Evolutionary conservation across 257 asterid genomes (phyloP).

Genomic region (Rehmannia glutinosa): DNA sequence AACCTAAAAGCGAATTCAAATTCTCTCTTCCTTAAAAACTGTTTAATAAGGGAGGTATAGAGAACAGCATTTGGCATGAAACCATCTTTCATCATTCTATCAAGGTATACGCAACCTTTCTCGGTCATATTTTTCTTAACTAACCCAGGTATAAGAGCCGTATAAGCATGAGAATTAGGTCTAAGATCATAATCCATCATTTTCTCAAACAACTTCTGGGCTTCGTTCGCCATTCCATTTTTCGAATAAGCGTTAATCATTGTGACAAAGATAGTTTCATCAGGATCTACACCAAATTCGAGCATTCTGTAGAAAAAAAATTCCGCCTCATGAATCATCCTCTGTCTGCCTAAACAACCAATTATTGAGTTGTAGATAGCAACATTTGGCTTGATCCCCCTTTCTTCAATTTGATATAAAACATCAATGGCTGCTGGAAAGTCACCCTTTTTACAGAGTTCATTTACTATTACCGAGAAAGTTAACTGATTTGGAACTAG

Average conservation of each 20-base stretch:
- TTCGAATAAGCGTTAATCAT: slow-evolving; percentile 59
- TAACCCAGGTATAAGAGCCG: slow-evolving; percentile 50
- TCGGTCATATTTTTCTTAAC: slow-evolving; percentile 55
- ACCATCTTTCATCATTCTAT: slow-evolving; percentile 59
- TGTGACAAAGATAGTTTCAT: slow-evolving; percentile 39
- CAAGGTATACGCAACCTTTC: slow-evolving; percentile 42
- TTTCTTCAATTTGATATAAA: slow-evolving; percentile 40
- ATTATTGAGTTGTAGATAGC: slow-evolving; percentile 44
- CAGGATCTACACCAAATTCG: slow-evolving; percentile 43
- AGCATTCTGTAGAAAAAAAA: slow-evolving; percentile 41
- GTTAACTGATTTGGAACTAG: slow-evolving; percentile 39
- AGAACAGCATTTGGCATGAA: slow-evolving; percentile 46
- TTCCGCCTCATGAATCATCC: slow-evolving; percentile 41
- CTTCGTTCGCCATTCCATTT: slow-evolving; percentile 43
- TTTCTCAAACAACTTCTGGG: slow-evolving; percentile 35
- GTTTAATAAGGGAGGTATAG: slow-evolving; percentile 56
- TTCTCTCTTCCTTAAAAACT: slow-evolving; percentile 48
- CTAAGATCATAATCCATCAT: slow-evolving; percentile 37
- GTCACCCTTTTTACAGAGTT: slow-evolving; percentile 43
- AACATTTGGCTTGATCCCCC: slow-evolving; percentile 43
- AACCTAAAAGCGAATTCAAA: slow-evolving; percentile 45
- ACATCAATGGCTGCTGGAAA: slow-evolving; percentile 37
- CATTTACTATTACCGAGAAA: slow-evolving; percentile 36
- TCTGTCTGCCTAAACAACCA: slow-evolving; percentile 42
- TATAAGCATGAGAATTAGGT: slow-evolving; percentile 50